Conservation (phyloP, 2,329 filamentous ascomycete species). For the Pestalotiopsis sp. region DNA sequence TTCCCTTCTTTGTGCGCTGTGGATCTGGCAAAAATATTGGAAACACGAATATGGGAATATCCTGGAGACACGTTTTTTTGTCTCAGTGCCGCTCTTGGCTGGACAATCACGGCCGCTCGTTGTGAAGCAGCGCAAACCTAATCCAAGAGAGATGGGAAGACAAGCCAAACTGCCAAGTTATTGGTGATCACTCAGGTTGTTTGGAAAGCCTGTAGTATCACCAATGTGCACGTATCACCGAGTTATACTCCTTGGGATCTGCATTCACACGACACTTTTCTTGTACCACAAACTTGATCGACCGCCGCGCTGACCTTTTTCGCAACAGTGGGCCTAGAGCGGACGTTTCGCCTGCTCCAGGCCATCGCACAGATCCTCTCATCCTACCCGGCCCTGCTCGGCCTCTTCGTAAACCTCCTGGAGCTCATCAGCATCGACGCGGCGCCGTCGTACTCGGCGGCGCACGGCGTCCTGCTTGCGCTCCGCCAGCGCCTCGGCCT, state of each 20-base stretch:
- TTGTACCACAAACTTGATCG: neutral
- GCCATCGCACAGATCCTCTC: slow-evolving; percentile 50
- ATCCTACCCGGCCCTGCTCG: slow-evolving; percentile 44
- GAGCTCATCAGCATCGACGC: slow-evolving; percentile 14
- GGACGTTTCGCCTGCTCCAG: slow-evolving; percentile 61
- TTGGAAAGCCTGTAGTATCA: no score
- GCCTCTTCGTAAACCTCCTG: slow-evolving; percentile 32
- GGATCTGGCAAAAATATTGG: no score
- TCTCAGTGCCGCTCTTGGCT: no score
- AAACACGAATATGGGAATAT: no score
- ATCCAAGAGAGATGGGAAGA: no score
- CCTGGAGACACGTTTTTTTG: no score
- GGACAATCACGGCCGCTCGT: no score
- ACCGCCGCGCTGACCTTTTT: neutral
- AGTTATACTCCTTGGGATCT: neutral
- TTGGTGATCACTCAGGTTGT: no score
- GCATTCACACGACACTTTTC: neutral
- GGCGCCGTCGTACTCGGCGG: slow-evolving; percentile 27
- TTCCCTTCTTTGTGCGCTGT: neutral
- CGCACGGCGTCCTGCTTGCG: slow-evolving; percentile 32
- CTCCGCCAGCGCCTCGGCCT: slow-evolving; percentile 48
- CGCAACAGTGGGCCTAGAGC: slow-evolving; percentile 60
- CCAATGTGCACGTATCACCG: neutral
- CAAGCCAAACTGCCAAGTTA: no score
- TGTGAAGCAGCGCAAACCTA: no score